phyloP scores from a whole-genome alignment of 139 green algal genomes.

The Chlorella sp. region DNA sequence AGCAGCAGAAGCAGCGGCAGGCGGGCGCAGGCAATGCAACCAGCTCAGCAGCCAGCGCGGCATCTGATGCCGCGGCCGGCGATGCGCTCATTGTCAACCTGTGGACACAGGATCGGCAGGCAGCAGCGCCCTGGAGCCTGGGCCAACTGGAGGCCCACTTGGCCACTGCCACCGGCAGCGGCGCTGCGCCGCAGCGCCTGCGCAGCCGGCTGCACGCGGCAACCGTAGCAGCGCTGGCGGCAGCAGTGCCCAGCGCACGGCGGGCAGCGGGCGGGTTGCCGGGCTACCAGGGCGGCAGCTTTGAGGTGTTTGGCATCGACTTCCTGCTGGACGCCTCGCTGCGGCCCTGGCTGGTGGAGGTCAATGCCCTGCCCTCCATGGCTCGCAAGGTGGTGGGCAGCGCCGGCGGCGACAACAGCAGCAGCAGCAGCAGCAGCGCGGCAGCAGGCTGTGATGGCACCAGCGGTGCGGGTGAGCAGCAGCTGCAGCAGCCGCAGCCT shows the following conservation, averaged over 20 bases:
- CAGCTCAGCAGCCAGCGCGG: too few relatives aligned
- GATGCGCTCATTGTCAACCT: constrained; percentile 76
- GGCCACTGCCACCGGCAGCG: not conserved
- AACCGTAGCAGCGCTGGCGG: constrained; percentile 45
- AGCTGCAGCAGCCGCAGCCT: not conserved
- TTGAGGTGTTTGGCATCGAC: constrained; percentile 78
- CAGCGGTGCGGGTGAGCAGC: not conserved
- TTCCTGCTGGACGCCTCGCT: constrained; percentile 74
- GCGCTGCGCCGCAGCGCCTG: constrained; percentile 29
- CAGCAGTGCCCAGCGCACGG: constrained; percentile 39
- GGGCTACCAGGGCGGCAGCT: constrained; percentile 31
- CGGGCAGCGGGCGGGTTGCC: not conserved
- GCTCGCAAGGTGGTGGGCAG: constrained; percentile 53
- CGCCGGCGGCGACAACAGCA: not conserved
- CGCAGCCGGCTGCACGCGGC: constrained; percentile 42
- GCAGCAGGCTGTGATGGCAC: not conserved
- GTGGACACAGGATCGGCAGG: constrained; percentile 64
- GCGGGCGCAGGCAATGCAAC: too few relatives aligned
- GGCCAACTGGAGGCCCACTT: constrained; percentile 56
- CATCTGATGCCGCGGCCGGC: too few relatives aligned
- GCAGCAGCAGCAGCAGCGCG: not conserved
- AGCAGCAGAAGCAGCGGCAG: not conserved
- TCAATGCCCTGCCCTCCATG: constrained; percentile 79
- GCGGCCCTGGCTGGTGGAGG: constrained; percentile 74
- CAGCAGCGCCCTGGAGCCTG: constrained; percentile 66